Percentiles rank a stretch among this genome's conserved stretches.
Evolutionary conservation across 2,329 filamentous ascomycete species (phyloP).

Genomic region (Pseudogymnoascus sp.): DNA sequence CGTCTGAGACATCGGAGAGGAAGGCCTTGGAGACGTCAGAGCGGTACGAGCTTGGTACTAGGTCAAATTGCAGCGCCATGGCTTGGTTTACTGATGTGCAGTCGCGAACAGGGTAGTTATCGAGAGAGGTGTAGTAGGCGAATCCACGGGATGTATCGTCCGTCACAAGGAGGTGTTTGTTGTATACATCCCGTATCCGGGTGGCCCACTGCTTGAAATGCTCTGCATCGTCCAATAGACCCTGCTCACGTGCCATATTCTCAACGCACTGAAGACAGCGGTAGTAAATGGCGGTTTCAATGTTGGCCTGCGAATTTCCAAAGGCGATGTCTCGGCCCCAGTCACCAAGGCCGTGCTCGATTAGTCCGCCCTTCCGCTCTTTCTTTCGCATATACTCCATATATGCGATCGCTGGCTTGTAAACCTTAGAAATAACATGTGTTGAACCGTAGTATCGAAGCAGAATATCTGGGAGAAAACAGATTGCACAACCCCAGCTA

Average conservation of each 20-base stretch:
- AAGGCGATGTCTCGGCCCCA: conserved; percentile 37
- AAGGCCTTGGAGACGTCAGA: conserved; percentile 25
- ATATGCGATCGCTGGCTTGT: conserved; percentile 31
- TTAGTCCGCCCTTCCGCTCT: conserved; percentile 33
- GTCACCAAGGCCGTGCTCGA: conserved; percentile 36
- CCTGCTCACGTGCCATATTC: conserved; percentile 19
- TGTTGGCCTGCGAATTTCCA: conserved; percentile 37
- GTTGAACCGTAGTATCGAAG: conserved; percentile 35
- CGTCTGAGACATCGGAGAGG: conserved; percentile 22
- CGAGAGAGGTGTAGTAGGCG: conserved; percentile 31
- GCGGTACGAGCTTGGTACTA: conserved; percentile 23
- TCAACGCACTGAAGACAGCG: conserved; percentile 29
- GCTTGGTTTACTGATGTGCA: conserved; percentile 34
- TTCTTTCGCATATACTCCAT: conserved; percentile 35
- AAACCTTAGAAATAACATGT: conserved; percentile 30
- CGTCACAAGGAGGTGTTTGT: conserved; percentile 28
- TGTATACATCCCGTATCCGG: conserved; percentile 28
- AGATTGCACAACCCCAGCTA: conserved; percentile 35
- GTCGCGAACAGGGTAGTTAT: conserved; percentile 27
- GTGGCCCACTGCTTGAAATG: conserved; percentile 24
- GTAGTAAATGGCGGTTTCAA: conserved; percentile 37
- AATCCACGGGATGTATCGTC: conserved; percentile 27
- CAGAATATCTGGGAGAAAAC: conserved; percentile 31
- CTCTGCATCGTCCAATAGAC: conserved; percentile 28
- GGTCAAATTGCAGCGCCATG: conserved; percentile 29